Base-by-base conservation (phyloP, 257 asterid genomes). In the Scutellaria minor region DNA sequence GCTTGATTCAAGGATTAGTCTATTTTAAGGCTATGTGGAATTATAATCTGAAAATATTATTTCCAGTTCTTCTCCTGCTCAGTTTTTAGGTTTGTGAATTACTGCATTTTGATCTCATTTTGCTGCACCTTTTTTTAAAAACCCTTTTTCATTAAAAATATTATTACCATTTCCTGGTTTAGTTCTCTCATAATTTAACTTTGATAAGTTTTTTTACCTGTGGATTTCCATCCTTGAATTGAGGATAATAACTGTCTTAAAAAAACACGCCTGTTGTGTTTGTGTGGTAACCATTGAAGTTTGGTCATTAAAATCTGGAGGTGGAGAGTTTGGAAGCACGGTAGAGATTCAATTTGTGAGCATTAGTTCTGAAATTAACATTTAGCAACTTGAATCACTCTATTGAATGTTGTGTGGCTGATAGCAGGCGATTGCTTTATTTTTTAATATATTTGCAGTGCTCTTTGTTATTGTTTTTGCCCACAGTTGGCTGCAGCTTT, bases 281-380 rank as follows among this genome's bases (percentile, higher is more conserved):
- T 70, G 64, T 63, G 71, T 54, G 22, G 53, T 51, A 14, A 35
- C 55, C 42, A 66, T 53, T 13, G 58, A n/a, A 31, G 64, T 41
- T 76, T 55, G 39, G 14, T 76, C 55, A 6, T 37, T 44, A 2
- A 39, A 54, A 7, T 62, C 18, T 24, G 6, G 24, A n/a, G 46
- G 39, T 54, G 53, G 44, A 24, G 51, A 64, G 42, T 64, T 44
- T 56, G 27, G n/a, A 63, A 11, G 74, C 15, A 6, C 46, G 45
- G 27, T 70, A 31, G 53, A 13, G 58, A 41, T 27, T 44, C 41
- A 14, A 18, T 64, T 50, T 42, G 41, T 31, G 69, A 18, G 68
- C 64, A 39, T 31, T 54, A 9, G 81, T 35, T 37, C 59, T 55
- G 45, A 47, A 35, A 48, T 20, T 46, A 24, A 10, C 8, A 57